Evolutionary conservation across 2,329 filamentous ascomycete genomes (phyloP), one percentile per base, ranked within the genome.

Genomic region (Microdochium nivale): DNA sequence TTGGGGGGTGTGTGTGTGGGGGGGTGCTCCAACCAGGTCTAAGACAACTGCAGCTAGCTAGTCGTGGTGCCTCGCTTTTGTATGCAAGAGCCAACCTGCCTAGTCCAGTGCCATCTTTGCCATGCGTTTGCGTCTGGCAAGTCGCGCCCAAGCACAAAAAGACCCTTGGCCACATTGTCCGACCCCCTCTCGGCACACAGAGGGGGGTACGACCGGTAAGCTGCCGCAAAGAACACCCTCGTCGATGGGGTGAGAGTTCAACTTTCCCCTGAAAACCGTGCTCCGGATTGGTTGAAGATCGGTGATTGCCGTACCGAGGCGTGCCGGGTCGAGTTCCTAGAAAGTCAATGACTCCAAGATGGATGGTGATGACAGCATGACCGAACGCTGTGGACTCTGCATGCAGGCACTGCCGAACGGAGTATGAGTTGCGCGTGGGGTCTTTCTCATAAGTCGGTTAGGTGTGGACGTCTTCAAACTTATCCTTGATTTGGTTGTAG

Each of bases 291-390:
- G 16, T 37, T 37, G 33, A 19, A 37, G 7, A 16, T 7, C 19
- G 19, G 35, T n/a, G 19, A 11, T 40, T 7, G 11, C 35, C 9
- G 16, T 44, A 11, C 16, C 40, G 14, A 3, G 8, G n/a, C 8
- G n/a, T 5, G 16, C 40, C 5, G 19, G 40, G 7, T 13, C 7
- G 16, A 11, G 11, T 44, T 13, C 35, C 35, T 40, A 40, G 13
- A 35, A 46, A 57, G 48, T 59, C 57, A 47, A 58, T 59, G 57
- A 59, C 57, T 49, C 54, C 57, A 59, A 56, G 51, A 58, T 46
- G 54, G 32, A n/a, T 35, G 25, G 25, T 44, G 49, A 49, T 54
- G 51, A 53, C 52, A 57, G n/a, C 52, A 51, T 44, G 25, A 47
- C 49, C 16, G 7, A 16, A 44, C 13, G 19, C 5, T 44, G 40